Base-by-base conservation (phyloP, 352 stramenopile species). In the Globisporangium radiosum region DNA sequence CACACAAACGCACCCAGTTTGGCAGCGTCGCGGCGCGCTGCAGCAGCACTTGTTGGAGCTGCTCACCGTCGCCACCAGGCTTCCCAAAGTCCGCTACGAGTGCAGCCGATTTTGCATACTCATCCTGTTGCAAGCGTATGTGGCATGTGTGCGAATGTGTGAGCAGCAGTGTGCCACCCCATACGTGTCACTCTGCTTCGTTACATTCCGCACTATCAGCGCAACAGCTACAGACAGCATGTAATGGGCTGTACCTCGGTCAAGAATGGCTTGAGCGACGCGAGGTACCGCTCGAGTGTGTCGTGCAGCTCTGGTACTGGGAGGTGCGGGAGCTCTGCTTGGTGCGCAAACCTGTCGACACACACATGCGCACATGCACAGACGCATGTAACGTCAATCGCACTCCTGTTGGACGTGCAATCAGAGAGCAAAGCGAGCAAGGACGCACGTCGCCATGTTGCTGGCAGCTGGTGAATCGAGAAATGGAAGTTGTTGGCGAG, bases 221-320 rank as follows among this genome's bases (percentile, higher is more conserved):
- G 25, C 25, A 25, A 25, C 25, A 25, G 25, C 25, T 25, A 25
- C 25, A 6, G 70, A 52, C 48, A 88, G 68, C 14, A 64, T 68
- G 33, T 70, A n/a, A 11, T 63, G 62, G 2, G 25, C 47, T 86
- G 76, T 48, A 76, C 73, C 69, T 70, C 62, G n/a, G 75, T 75
- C 9, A 85, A 54, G 54, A 85, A 75, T 7, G 69, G 86, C 66
- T 70, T 76, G 11, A 97, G 57, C n/a, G 78, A 81, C n/a, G 63
- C 63, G 47, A 92, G 60, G 60, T 97, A 97, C 42, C 85, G 85
- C 44, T 73, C 51, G n/a, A 96, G 65, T 40, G 92, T 98, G 42
- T 94, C 76, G 39, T 90, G 68, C 5, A 98, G 68, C 9, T 68
- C 59, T 0, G 94, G 91, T 54, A 98, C 88, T 0, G 91, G 88